phyloP scores from a whole-genome alignment of 495 filamentous ascomycete species.

The Cercophora sp. region DNA sequence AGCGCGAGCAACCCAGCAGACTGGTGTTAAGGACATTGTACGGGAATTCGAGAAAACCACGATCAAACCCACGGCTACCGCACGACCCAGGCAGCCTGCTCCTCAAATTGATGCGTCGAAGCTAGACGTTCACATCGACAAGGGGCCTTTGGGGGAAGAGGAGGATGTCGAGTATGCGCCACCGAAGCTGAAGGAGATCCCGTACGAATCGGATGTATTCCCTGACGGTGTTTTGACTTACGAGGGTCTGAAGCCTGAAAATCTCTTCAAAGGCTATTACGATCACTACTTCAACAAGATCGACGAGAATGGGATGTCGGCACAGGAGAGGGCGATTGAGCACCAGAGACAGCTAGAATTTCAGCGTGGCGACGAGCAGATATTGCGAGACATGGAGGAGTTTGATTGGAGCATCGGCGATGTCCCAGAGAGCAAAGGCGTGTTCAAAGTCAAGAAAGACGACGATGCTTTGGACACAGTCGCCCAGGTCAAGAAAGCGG shows the following conservation, averaged over 20 bases:
- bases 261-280: slow-evolving; percentile 65
- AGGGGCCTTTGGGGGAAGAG: slow-evolving; percentile 38
- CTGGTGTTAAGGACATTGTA: slow-evolving; percentile 36
- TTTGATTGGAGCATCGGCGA: slow-evolving; percentile 49
- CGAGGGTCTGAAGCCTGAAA: slow-evolving; percentile 48
- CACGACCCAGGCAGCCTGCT: slow-evolving; percentile 36
- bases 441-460: slow-evolving; percentile 26
- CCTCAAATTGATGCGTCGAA: slow-evolving; percentile 43
- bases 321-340: slow-evolving; percentile 56
- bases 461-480: slow-evolving; percentile 6
- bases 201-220: slow-evolving; percentile 74
- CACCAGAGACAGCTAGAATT: slow-evolving; percentile 50
- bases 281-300: slow-evolving; percentile 62
- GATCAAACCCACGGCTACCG: slow-evolving; percentile 32
- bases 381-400: slow-evolving; percentile 54
- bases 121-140: slow-evolving; percentile 38
- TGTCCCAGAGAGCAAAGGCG: slow-evolving; percentile 27
- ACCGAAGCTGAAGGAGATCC: slow-evolving; percentile 54
- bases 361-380: slow-evolving; percentile 55
- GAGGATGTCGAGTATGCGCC: slow-evolving; percentile 58
- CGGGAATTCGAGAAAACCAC: slow-evolving; percentile 42
- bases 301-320: slow-evolving; percentile 63
- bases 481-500: slow-evolving; percentile 22
- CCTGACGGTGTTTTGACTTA: slow-evolving; percentile 52
- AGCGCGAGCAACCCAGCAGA: slow-evolving; percentile 61